Evolutionary conservation across 768 basidiomycete species (phyloP).

Genomic region (Hysterangium stoloniferum): DNA sequence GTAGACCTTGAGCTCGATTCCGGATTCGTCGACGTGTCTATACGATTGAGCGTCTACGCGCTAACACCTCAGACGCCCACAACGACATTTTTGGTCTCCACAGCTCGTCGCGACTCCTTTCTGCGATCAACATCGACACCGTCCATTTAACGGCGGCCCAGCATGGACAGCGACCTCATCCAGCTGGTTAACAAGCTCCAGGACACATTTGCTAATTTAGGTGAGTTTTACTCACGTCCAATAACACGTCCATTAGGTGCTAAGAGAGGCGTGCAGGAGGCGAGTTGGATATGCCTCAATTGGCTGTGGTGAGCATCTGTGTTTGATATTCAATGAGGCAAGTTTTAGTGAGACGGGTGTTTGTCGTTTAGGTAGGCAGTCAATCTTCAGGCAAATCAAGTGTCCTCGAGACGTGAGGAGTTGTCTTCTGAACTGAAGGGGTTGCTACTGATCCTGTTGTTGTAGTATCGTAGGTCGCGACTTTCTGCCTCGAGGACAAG

Average conservation of each 20-base stretch:
- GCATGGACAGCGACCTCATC: conserved; percentile 92
- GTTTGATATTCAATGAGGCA: too few species aligned
- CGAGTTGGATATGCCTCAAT: conserved; percentile 88
- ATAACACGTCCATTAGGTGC: conserved; percentile 3
- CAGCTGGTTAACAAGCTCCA: conserved; percentile 93
- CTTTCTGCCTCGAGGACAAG: conserved; percentile 81
- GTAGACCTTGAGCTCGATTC: too few species aligned
- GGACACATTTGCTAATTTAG: conserved; percentile 84
- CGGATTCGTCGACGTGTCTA: conserved; percentile 8
- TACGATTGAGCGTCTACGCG: conserved; percentile 1
- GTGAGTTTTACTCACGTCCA: conserved; percentile 34
- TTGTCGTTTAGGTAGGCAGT: conserved; percentile 77
- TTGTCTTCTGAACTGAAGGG: too few species aligned
- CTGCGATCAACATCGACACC: not conserved
- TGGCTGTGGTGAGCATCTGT: conserved; percentile 69
- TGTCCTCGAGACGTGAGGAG: conserved; percentile 84
- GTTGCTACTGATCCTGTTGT: too few species aligned
- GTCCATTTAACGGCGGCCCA: conserved; percentile 9
- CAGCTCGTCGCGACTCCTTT: conserved; percentile 1
- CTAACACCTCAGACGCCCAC: conserved; percentile 4
- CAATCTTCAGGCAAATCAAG: conserved; percentile 97
- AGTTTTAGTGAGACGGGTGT: conserved; percentile 4
- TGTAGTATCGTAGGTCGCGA: conserved; percentile 87
- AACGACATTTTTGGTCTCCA: not conserved
- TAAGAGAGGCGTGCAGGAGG: conserved; percentile 44